phyloP scores from a whole-genome alignment of 768 basidiomycete genomes.

The Sarcomyxa edulis region DNA sequence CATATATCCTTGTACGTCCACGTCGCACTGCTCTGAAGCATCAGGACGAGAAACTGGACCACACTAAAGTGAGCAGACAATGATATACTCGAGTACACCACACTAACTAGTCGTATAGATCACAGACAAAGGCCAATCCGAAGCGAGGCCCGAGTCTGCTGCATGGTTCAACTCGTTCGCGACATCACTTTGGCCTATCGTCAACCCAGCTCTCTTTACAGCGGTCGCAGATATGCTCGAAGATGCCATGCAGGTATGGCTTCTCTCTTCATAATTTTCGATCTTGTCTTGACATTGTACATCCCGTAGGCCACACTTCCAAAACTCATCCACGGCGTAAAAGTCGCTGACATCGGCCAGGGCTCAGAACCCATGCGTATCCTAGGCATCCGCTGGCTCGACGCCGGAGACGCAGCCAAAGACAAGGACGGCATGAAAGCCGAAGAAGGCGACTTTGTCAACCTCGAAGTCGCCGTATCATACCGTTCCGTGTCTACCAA shows the following conservation, averaged over 20 bases:
- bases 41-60: no score
- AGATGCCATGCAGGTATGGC: constrained; percentile 45
- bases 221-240: constrained; percentile 58
- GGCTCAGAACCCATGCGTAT: constrained; percentile 67
- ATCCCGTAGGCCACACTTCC: constrained; percentile 40
- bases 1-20: neutral
- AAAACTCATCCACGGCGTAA: constrained; percentile 50
- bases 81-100: neutral
- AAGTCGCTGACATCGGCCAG: constrained; percentile 67
- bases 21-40: no score
- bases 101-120: neutral
- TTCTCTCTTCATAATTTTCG: neutral
- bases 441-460: constrained; percentile 47
- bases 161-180: constrained; percentile 65
- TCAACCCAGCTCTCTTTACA: constrained; percentile 64
- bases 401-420: constrained; percentile 14
- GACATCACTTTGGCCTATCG: constrained; percentile 62
- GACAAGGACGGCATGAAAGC: constrained; percentile 25
- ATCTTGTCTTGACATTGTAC: neutral
- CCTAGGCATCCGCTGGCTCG: constrained; percentile 12
- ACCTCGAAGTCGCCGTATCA: constrained; percentile 67
- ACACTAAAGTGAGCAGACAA: neutral
- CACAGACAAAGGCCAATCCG: neutral
- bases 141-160: constrained; percentile 27
- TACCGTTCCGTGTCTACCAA: constrained; percentile 49